Evolutionary conservation across 352 stramenopile genomes (phyloP).

Genomic region (Phytophthora cajani): DNA sequence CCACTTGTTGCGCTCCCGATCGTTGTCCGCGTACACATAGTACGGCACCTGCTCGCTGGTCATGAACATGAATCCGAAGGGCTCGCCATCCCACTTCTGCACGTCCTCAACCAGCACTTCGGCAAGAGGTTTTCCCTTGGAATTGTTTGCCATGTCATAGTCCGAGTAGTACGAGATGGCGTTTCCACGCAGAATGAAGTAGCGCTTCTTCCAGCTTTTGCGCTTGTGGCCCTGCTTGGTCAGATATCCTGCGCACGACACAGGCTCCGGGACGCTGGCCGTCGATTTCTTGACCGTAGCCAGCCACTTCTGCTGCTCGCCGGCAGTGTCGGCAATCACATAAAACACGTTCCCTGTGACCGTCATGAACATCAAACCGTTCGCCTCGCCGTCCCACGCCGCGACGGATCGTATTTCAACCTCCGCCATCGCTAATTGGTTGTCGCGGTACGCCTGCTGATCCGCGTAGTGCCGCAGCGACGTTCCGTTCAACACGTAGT

Average conservation of each 20-base stretch:
- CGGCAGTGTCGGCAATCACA: constrained; percentile 71
- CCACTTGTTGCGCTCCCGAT: constrained; percentile 89
- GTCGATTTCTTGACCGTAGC: constrained; percentile 75
- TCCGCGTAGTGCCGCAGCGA: constrained; percentile 84
- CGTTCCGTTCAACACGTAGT: constrained; percentile 88
- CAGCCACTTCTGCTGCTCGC: constrained; percentile 88
- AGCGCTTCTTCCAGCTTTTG: constrained; percentile 92
- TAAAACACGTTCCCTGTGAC: constrained; percentile 88
- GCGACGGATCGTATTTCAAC: constrained; percentile 83
- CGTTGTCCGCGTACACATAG: constrained; percentile 91
- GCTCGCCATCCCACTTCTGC: constrained; percentile 85
- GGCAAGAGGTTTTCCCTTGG: constrained; percentile 78
- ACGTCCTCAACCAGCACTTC: constrained; percentile 88
- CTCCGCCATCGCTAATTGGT: constrained; percentile 85
- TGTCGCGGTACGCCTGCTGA: constrained; percentile 86
- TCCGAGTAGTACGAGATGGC: constrained; percentile 85
- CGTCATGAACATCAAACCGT: constrained; percentile 89
- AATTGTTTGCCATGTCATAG: constrained; percentile 86
- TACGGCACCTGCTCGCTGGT: constrained; percentile 90
- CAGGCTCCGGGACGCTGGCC: constrained; percentile 71
- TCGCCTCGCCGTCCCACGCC: constrained; percentile 80
- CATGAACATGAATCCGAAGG: constrained; percentile 92
- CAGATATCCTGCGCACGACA: constrained; percentile 85
- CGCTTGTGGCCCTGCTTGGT: constrained; percentile 92
- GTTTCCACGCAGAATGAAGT: constrained; percentile 86